Evolutionary conservation across 73 alveolate genomes (phyloP).

Genomic region (Paramecium pentaurelia): DNA sequence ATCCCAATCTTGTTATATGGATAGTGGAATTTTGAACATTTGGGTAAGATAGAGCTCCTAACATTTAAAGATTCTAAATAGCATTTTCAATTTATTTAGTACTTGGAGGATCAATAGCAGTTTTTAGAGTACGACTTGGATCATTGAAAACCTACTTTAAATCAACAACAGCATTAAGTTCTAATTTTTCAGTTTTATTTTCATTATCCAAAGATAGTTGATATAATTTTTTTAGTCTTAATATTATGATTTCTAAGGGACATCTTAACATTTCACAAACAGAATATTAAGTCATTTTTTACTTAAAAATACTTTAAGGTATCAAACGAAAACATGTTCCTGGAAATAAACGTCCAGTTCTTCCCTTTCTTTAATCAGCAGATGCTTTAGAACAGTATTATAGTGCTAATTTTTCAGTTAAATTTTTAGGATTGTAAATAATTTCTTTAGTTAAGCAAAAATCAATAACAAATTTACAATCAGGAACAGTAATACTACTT

Average conservation of each 20-base stretch:
- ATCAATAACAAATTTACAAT: conserved; percentile 91
- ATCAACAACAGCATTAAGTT: background rate
- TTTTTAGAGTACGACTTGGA: background rate
- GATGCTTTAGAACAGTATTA: conserved; percentile 96
- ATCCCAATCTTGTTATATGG: conserved; percentile 3
- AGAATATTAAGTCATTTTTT: conserved; percentile 80
- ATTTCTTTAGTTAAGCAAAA: conserved; percentile 93
- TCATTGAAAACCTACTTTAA: background rate
- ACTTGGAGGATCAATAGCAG: conserved; percentile 43
- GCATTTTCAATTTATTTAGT: background rate
- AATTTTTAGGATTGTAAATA: conserved; percentile 83
- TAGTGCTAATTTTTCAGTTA: conserved; percentile 82
- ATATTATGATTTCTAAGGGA: conserved; percentile 95
- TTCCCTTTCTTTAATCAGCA: conserved; percentile 93
- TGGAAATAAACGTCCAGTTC: conserved; percentile 75
- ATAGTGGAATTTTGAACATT: background rate
- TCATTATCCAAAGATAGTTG: conserved; percentile 44
- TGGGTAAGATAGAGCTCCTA: conserved; percentile 6
- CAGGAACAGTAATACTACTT: conserved; percentile 96
- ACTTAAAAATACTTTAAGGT: conserved; percentile 72
- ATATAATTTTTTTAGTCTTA: conserved; percentile 84
- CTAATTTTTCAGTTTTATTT: conserved; percentile 2
- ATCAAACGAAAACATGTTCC: conserved; percentile 90
- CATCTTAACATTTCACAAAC: conserved; percentile 95
- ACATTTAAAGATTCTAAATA: background rate